Conservation (phyloP, 805 yeast genomes). For the Cyberlindnera misumaiensis region DNA sequence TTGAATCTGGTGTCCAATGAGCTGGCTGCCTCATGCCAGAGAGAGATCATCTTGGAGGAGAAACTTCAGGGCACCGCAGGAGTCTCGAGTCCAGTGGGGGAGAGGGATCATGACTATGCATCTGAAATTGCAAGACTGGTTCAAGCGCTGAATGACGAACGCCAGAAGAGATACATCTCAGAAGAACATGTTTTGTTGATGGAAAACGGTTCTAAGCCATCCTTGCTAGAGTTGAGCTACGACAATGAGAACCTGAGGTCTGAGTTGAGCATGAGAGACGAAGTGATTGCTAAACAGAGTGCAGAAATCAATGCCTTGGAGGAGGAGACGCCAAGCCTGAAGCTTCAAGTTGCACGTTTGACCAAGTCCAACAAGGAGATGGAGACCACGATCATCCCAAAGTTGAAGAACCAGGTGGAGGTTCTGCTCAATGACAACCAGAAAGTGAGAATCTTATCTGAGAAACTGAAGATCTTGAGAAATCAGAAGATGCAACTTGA, state of each 20-base stretch:
- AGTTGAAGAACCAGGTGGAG: slow-evolving; percentile 35
- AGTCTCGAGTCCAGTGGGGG: background rate
- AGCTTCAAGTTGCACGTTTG: slow-evolving; percentile 34
- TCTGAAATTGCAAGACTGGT: slow-evolving; percentile 46
- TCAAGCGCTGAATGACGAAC: slow-evolving; percentile 53
- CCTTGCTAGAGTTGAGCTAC: slow-evolving; percentile 47
- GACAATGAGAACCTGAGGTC: slow-evolving; percentile 48
- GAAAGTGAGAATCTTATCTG: slow-evolving; percentile 17
- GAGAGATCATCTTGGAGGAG: slow-evolving; percentile 59
- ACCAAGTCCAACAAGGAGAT: slow-evolving; percentile 35
- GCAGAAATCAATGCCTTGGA: slow-evolving; percentile 38
- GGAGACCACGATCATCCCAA: slow-evolving; percentile 38
- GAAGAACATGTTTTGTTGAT: slow-evolving; percentile 60
- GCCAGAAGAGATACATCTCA: slow-evolving; percentile 58
- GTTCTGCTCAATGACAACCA: slow-evolving; percentile 24
- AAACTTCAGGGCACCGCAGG: slow-evolving; percentile 21
- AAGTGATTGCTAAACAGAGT: slow-evolving; percentile 37
- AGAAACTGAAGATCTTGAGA: slow-evolving; percentile 24
- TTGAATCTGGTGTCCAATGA: slow-evolving; percentile 64
- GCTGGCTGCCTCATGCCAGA: slow-evolving; percentile 60
- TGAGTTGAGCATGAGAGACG: slow-evolving; percentile 41
- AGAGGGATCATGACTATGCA: slow-evolving; percentile 24
- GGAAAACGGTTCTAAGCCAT: slow-evolving; percentile 47
- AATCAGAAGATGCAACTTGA: slow-evolving; percentile 27
- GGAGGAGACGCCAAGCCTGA: slow-evolving; percentile 30